A percentile compares a stretch with the other conserved stretches of the same genome.
These are phyloP conservation scores for Rubia occidens DNA, from an alignment of 305 asterid genomes.

Conservation along the genomic window DNA sequence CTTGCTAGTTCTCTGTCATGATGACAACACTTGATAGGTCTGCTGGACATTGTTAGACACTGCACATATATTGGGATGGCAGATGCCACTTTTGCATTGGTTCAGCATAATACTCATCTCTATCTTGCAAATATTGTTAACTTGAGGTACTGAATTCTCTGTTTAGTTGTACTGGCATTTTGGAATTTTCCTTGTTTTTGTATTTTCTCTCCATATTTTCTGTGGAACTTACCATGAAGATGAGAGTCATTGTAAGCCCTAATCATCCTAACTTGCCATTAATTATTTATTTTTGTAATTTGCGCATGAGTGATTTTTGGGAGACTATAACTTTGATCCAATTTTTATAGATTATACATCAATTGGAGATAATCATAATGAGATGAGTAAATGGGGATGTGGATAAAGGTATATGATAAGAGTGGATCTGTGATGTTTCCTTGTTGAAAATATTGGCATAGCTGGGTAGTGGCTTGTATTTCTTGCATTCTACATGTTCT, in stretches of 20 bases:
- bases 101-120: slow-evolving; percentile 80
- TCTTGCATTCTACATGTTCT: not conserved
- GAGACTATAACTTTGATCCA: not conserved
- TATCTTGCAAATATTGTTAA: slow-evolving; percentile 84
- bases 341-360: not conserved
- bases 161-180: not conserved
- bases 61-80: slow-evolving; percentile 96
- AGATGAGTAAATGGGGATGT: not conserved
- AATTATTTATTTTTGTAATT: not conserved
- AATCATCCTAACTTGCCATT: not conserved
- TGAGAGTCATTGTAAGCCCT: not conserved
- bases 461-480: not conserved
- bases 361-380: slow-evolving; percentile 2
- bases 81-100: slow-evolving; percentile 73
- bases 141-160: slow-evolving; percentile 51
- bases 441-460: not conserved
- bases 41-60: slow-evolving; percentile 69
- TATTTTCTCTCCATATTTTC: not conserved
- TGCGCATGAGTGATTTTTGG: not conserved
- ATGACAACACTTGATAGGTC: slow-evolving; percentile 31
- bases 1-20: slow-evolving; percentile 2
- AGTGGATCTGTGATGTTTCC: not conserved
- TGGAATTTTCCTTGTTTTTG: not conserved
- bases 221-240: not conserved
- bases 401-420: not conserved